Conservation (phyloP, 371 early-diverging fungal species). For the Gilbertella persicaria region DNA sequence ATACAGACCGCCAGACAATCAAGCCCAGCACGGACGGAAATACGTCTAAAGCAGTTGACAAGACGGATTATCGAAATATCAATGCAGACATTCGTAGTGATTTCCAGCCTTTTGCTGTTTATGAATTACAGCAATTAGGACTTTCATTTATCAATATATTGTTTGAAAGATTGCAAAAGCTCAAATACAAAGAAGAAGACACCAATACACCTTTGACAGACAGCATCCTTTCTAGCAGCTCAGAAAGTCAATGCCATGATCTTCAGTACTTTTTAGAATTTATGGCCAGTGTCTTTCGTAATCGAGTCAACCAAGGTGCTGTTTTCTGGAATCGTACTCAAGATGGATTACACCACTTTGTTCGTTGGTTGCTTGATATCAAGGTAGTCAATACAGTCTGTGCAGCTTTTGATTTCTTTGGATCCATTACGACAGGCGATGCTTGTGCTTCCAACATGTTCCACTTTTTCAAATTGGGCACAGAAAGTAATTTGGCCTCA, state of each 20-base stretch:
- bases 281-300: conserved; percentile 69
- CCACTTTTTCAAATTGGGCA: conserved; percentile 28
- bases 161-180: conserved; percentile 57
- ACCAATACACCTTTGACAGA: conserved; percentile 34
- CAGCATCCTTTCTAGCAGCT: background rate
- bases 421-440: conserved; percentile 42
- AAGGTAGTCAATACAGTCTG: conserved; percentile 31
- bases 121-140: conserved; percentile 52
- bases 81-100: conserved; percentile 44
- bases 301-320: conserved; percentile 73
- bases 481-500: conserved; percentile 15
- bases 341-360: conserved; percentile 63
- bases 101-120: conserved; percentile 53
- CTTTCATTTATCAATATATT: conserved; percentile 54
- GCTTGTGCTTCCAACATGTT: conserved; percentile 33
- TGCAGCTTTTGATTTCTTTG: conserved; percentile 42
- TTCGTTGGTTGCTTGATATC: conserved; percentile 70
- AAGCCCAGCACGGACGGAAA: conserved; percentile 15
- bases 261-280: conserved; percentile 68
- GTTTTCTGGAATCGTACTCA: conserved; percentile 75
- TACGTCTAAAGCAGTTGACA: conserved; percentile 26
- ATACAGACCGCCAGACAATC: conserved; percentile 26
- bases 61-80: conserved; percentile 37
- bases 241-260: conserved; percentile 48
- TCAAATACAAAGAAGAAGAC: conserved; percentile 79